Evolutionary conservation across 2,329 filamentous ascomycete species (phyloP).

Genomic region (Trichoderma hamatum): DNA sequence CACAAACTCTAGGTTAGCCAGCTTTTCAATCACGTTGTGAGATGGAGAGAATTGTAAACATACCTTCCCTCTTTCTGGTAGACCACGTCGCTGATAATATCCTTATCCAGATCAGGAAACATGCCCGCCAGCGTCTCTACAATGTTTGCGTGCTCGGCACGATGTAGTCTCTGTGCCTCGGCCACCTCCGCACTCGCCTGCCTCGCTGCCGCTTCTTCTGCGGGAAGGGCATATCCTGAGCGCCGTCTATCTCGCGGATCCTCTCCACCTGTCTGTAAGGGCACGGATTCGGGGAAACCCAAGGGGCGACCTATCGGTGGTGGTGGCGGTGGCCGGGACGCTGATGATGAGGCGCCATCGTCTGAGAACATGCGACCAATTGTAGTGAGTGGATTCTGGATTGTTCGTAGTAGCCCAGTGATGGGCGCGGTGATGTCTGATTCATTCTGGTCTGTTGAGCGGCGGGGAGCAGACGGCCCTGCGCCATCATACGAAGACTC

Average conservation of each 20-base stretch:
- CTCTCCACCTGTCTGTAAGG: background rate
- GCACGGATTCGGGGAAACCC: slow-evolving; percentile 5
- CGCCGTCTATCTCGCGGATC: slow-evolving; percentile 35
- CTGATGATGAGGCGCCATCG: slow-evolving; percentile 50
- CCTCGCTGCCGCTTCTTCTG: slow-evolving; percentile 84
- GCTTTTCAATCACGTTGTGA: background rate
- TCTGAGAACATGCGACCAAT: slow-evolving; percentile 95
- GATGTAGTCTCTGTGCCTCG: slow-evolving; percentile 80
- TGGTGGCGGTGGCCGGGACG: slow-evolving; percentile 43
- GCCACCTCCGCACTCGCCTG: slow-evolving; percentile 90
- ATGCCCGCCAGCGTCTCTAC: slow-evolving; percentile 94
- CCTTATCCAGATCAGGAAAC: slow-evolving; percentile 93
- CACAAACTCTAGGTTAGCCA: background rate
- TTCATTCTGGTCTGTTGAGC: slow-evolving; percentile 59
- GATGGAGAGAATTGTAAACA: slow-evolving; percentile 44
- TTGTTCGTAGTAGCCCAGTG: slow-evolving; percentile 81
- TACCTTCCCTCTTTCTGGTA: slow-evolving; percentile 92
- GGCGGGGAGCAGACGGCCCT: slow-evolving; percentile 47
- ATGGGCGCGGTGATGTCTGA: slow-evolving; percentile 72
- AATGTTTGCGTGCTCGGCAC: slow-evolving; percentile 83
- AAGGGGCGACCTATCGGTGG: slow-evolving; percentile 33
- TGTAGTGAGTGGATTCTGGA: slow-evolving; percentile 85
- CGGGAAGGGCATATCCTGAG: slow-evolving; percentile 58
- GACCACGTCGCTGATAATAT: slow-evolving; percentile 96
- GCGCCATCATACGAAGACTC: slow-evolving; percentile 47